A percentile compares a stretch with the other conserved stretches of the same genome.
Evolutionary conservation across 2,329 filamentous ascomycete genomes (phyloP).

Genomic region (Ophiostoma sp.): DNA sequence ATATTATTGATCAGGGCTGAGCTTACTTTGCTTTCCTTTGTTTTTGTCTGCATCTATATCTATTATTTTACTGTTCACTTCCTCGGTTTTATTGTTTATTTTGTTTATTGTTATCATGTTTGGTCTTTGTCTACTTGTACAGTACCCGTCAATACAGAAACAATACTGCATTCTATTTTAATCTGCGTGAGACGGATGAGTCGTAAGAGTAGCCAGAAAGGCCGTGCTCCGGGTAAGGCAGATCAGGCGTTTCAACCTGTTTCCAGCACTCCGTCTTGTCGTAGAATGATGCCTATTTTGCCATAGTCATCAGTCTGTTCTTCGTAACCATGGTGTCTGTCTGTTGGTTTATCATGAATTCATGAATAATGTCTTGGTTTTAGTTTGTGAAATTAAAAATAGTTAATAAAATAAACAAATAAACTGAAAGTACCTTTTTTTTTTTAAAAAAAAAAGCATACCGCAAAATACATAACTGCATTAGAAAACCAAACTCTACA

Average conservation of each 20-base stretch:
- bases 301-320: no score
- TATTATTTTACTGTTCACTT: constrained; percentile 6
- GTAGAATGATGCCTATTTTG: no score
- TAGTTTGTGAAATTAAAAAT: no score
- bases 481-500: no score
- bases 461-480: no score
- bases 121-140: neutral
- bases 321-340: no score
- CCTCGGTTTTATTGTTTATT: neutral
- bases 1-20: neutral
- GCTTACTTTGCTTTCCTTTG: neutral
- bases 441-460: no score
- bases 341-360: no score
- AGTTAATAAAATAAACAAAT: no score
- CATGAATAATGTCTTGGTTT: no score
- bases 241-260: neutral
- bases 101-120: neutral
- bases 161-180: neutral
- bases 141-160: neutral
- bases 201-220: neutral
- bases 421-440: no score
- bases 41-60: neutral
- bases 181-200: neutral
- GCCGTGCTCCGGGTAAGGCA: neutral
- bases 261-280: neutral